Percentiles rank a stretch among this genome's conserved stretches.
Conservation (phyloP, 192 early-diverging fungal genomes). For the Backusella mclennaniae region DNA sequence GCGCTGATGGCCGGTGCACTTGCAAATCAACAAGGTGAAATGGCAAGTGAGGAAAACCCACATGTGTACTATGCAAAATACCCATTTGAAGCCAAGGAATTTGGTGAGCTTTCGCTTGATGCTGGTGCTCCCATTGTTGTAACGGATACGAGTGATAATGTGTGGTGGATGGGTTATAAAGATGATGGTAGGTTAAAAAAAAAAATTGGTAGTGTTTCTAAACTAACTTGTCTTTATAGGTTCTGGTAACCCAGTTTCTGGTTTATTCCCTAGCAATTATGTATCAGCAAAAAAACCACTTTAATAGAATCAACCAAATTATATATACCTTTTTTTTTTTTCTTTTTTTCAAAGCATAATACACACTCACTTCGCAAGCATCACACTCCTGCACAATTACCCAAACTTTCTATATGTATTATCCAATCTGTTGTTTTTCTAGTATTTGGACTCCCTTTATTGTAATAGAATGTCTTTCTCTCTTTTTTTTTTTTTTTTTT, state of each 20-base stretch:
- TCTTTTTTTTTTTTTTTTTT: background rate
- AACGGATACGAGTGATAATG: slow-evolving; percentile 72
- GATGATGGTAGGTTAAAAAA: slow-evolving; percentile 50
- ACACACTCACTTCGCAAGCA: background rate
- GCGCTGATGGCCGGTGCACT: slow-evolving; percentile 9
- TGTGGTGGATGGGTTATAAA: slow-evolving; percentile 82
- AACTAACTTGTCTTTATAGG: slow-evolving; percentile 4
- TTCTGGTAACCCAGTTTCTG: slow-evolving; percentile 51
- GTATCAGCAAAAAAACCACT: slow-evolving; percentile 39
- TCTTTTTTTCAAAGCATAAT: background rate
- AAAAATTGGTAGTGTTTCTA: background rate
- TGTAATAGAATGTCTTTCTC: background rate
- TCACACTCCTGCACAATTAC: background rate
- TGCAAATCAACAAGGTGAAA: background rate
- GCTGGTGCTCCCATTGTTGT: slow-evolving; percentile 69
- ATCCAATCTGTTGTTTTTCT: background rate
- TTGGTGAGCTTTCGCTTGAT: slow-evolving; percentile 66
- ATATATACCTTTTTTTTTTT: background rate
- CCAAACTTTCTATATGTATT: background rate
- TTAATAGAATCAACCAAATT: background rate
- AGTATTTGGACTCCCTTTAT: background rate
- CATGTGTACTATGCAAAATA: slow-evolving; percentile 68
- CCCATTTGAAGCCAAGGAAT: slow-evolving; percentile 70
- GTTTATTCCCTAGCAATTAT: slow-evolving; percentile 79
- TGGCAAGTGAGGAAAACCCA: slow-evolving; percentile 22